These are phyloP conservation scores for Candida sp. DNA, from an alignment of 1,139 yeast species.

Conservation along the genomic window DNA sequence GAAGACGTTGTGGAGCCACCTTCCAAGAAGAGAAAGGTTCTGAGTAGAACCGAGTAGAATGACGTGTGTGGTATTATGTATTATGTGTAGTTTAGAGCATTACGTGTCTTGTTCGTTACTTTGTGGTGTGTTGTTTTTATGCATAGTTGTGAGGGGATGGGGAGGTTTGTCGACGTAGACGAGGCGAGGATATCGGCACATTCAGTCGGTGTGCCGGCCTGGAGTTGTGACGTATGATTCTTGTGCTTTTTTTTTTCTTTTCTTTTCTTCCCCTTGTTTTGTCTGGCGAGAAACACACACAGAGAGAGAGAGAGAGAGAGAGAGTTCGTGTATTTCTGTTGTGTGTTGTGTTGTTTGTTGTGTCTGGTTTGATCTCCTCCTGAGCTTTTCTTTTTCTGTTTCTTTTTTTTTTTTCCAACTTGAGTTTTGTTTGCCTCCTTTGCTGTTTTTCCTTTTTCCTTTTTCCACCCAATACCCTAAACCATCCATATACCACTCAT, in stretches of 20 bases:
- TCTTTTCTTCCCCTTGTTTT: background rate
- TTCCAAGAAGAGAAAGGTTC: background rate
- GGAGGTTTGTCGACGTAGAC: background rate
- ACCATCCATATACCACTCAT: background rate
- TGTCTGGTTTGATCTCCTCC: background rate
- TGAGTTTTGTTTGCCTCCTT: background rate
- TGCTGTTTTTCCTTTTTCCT: background rate
- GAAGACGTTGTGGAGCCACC: conserved; percentile 8
- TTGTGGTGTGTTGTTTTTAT: background rate
- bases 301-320: too few species aligned
- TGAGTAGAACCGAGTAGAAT: background rate
- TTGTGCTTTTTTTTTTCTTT: too few species aligned
- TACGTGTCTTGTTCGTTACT: background rate
- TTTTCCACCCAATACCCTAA: background rate
- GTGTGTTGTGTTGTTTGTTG: background rate
- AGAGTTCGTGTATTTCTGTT: background rate
- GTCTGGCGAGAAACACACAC: too few species aligned
- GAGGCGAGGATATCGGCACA: background rate
- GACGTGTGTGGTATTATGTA: background rate
- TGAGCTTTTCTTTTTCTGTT: background rate
- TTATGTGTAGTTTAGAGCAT: background rate
- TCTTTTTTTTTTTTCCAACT: background rate
- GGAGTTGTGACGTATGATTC: too few species aligned
- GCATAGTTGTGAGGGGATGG: background rate
- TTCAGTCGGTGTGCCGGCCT: background rate